A percentile compares a stretch with the other conserved stretches of the same genome.
These are phyloP conservation scores for Tephrocybe rancida DNA, from an alignment of 768 basidiomycete genomes.

Conservation along the genomic window DNA sequence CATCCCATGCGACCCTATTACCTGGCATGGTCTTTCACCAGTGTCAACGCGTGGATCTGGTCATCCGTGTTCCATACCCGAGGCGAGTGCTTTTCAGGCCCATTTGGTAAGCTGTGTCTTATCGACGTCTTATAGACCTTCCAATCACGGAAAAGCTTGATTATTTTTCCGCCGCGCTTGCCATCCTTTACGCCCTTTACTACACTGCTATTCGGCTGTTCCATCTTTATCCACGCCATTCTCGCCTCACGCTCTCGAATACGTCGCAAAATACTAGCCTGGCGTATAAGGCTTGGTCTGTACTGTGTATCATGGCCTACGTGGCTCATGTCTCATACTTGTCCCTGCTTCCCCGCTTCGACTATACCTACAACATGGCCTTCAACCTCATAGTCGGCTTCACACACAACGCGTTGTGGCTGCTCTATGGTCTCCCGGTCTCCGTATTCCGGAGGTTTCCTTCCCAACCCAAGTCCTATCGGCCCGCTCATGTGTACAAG, in stretches of 20 bases:
- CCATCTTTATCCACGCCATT: slow-evolving; percentile 60
- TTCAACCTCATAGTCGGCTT: slow-evolving; percentile 82
- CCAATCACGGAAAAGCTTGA: slow-evolving; percentile 87
- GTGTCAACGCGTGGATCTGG: slow-evolving; percentile 93
- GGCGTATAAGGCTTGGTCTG: slow-evolving; percentile 42
- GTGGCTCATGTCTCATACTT: slow-evolving; percentile 81
- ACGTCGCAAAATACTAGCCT: slow-evolving; percentile 18
- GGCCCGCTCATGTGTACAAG: slow-evolving; percentile 55
- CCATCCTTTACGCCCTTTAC: slow-evolving; percentile 83
- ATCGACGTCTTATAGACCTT: slow-evolving; percentile 53
- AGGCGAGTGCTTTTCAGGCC: slow-evolving; percentile 52
- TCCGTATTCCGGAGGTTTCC: slow-evolving; percentile 59
- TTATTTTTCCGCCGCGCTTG: slow-evolving; percentile 91
- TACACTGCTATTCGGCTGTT: slow-evolving; percentile 76
- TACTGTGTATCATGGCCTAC: slow-evolving; percentile 57
- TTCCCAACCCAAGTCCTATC: slow-evolving; percentile 53
- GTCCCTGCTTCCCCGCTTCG: slow-evolving; percentile 73
- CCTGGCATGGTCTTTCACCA: slow-evolving; percentile 63
- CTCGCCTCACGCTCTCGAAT: slow-evolving; percentile 27
- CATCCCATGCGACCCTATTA: slow-evolving; percentile 79
- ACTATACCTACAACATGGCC: slow-evolving; percentile 91
- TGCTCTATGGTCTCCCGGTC: slow-evolving; percentile 64
- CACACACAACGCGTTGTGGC: slow-evolving; percentile 82
- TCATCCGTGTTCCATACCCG: slow-evolving; percentile 90
- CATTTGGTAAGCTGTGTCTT: slow-evolving; percentile 1